phyloP scores from a whole-genome alignment of 768 basidiomycete genomes.

The Suillus americanus region DNA sequence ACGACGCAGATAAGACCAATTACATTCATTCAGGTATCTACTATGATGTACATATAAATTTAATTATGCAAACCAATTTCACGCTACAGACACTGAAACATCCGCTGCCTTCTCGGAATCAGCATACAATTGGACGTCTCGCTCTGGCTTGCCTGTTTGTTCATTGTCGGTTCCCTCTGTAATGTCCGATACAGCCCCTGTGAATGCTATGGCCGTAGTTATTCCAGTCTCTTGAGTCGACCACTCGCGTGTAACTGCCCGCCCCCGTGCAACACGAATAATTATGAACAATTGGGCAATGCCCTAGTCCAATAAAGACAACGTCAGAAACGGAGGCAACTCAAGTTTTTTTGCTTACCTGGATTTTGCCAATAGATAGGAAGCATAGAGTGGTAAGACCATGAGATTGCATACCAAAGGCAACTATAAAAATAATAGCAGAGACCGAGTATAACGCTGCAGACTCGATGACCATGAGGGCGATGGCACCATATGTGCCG shows the following conservation, averaged over 20 bases:
- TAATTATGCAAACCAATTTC: not conserved
- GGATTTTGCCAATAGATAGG: not conserved
- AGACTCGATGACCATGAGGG: constrained; percentile 37
- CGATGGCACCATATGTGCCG: constrained; percentile 25
- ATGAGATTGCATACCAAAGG: constrained; percentile 25
- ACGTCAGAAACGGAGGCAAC: not conserved
- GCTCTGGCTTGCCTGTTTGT: not conserved
- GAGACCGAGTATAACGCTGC: constrained; percentile 29
- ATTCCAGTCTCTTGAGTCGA: not conserved
- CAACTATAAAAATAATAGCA: constrained; percentile 31
- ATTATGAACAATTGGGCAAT: constrained; percentile 37
- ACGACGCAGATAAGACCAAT: not conserved
- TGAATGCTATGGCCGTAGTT: not conserved
- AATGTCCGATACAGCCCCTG: not conserved
- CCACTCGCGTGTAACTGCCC: constrained; percentile 16
- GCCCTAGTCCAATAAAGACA: constrained; percentile 19
- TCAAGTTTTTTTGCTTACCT: not conserved
- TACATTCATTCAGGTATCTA: not conserved
- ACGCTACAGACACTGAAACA: too few relatives aligned
- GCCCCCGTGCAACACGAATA: constrained; percentile 33
- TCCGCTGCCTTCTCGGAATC: not conserved
- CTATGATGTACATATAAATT: not conserved
- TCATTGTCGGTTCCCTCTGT: not conserved
- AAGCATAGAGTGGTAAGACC: not conserved
- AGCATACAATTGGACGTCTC: too few relatives aligned